Evolutionary conservation across 768 basidiomycete genomes (phyloP).

Genomic region (Postia placenta): DNA sequence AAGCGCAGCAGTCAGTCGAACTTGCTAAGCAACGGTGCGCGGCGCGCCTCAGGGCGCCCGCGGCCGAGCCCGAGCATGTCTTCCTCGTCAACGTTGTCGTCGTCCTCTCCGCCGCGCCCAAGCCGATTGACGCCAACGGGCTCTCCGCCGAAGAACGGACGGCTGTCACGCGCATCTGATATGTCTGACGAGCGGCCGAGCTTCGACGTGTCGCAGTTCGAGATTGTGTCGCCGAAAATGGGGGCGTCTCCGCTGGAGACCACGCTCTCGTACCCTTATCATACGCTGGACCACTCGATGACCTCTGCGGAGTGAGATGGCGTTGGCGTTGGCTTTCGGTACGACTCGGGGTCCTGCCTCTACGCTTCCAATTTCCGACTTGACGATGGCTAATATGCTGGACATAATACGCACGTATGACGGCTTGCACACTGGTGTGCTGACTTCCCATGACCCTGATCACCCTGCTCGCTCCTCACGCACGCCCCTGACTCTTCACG

Average conservation of each 20-base stretch:
- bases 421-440: neutral
- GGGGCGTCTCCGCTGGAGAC: constrained; percentile 16
- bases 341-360: too few relatives aligned
- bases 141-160: constrained; percentile 27
- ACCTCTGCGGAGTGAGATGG: constrained; percentile 14
- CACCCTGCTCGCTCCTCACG: too few relatives aligned
- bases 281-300: constrained; percentile 38
- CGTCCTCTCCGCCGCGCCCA: constrained; percentile 14
- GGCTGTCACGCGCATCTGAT: constrained; percentile 27
- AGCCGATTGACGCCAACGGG: constrained; percentile 6
- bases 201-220: constrained; percentile 62
- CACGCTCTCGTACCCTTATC: constrained; percentile 53
- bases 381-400: neutral
- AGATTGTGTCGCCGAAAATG: constrained; percentile 48
- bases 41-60: constrained; percentile 6
- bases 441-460: neutral
- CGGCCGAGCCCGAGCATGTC: constrained; percentile 18
- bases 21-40: constrained; percentile 6
- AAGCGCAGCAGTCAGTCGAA: constrained; percentile 20
- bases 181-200: constrained; percentile 46
- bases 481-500: too few relatives aligned
- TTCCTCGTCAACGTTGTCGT: constrained; percentile 11
- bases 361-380: neutral
- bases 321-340: too few relatives aligned
- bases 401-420: neutral